A percentile compares a stretch with the other conserved stretches of the same genome.
Evolutionary conservation across 495 filamentous ascomycete genomes (phyloP).

Genomic region (Aspergillus mulundensis): DNA sequence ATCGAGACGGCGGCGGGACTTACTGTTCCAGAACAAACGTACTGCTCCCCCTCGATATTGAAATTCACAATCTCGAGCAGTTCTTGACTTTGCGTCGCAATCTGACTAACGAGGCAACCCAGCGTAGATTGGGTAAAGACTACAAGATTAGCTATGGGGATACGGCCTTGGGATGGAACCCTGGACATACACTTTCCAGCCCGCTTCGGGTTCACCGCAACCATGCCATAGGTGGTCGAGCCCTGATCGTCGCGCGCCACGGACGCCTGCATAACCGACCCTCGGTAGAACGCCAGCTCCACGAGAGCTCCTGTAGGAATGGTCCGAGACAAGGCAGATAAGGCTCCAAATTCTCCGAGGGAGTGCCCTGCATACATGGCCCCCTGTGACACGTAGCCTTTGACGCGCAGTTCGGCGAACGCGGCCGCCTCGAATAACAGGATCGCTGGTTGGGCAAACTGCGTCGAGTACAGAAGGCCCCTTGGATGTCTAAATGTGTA

Average conservation of each 20-base stretch:
- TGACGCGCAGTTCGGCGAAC: slow-evolving; percentile 27
- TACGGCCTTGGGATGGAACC: background rate
- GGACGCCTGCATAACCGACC: slow-evolving; percentile 37
- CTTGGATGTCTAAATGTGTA: slow-evolving; percentile 30
- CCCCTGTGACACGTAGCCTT: slow-evolving; percentile 25
- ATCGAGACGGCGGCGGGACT: too few species aligned
- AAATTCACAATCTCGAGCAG: slow-evolving; percentile 43
- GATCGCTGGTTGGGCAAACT: slow-evolving; percentile 42
- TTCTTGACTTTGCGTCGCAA: slow-evolving; percentile 18
- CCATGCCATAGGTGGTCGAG: slow-evolving; percentile 33
- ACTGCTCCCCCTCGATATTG: slow-evolving; percentile 37
- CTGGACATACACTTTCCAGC: slow-evolving; percentile 23
- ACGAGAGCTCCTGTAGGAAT: slow-evolving; percentile 26
- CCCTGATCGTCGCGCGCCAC: slow-evolving; percentile 29
- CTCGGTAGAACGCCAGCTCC: slow-evolving; percentile 39
- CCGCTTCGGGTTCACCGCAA: slow-evolving; percentile 37
- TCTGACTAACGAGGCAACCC: slow-evolving; percentile 17
- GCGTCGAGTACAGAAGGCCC: slow-evolving; percentile 36
- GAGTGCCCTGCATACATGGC: slow-evolving; percentile 40
- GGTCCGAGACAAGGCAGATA: slow-evolving; percentile 26
- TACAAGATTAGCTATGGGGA: background rate
- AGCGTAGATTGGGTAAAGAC: slow-evolving; percentile 24
- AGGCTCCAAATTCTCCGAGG: slow-evolving; percentile 37
- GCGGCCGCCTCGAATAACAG: slow-evolving; percentile 33
- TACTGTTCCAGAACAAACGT: slow-evolving; percentile 42